Percentiles rank a stretch among this genome's conserved stretches.
These are phyloP conservation scores for Boletus edulis DNA, from an alignment of 768 basidiomycete genomes.

Conservation along the genomic window DNA sequence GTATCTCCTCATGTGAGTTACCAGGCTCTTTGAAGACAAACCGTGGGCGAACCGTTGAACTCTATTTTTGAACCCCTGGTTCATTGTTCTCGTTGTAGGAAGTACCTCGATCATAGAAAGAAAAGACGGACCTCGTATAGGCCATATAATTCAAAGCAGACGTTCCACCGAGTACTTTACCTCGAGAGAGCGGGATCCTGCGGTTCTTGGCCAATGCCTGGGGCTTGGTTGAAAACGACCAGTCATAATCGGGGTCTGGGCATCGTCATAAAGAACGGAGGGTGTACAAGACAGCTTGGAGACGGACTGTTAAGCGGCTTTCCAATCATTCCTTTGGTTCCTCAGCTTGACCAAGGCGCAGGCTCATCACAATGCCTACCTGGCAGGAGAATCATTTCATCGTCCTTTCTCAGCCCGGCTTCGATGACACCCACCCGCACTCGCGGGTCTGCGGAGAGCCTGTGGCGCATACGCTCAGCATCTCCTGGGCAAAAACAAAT, in stretches of 20 bases:
- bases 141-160: conserved; percentile 16
- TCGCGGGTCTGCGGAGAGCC: conserved; percentile 5
- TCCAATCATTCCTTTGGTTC: conserved; percentile 4
- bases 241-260: conserved; percentile 17
- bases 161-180: conserved; percentile 13
- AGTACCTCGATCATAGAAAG: background rate
- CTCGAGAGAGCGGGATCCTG: conserved; percentile 4
- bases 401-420: conserved; percentile 12
- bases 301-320: background rate
- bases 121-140: conserved; percentile 3
- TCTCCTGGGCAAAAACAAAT: no score
- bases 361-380: background rate
- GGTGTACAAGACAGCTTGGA: no score
- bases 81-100: background rate
- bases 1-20: background rate
- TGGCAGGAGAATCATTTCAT: conserved; percentile 10
- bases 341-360: background rate
- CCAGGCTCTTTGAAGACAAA: background rate
- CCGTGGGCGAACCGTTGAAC: background rate
- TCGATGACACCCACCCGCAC: conserved; percentile 15
- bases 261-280: background rate
- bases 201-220: conserved; percentile 6
- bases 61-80: conserved; percentile 15
- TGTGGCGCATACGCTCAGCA: background rate
- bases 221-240: conserved; percentile 11